phyloP scores from a whole-genome alignment of 1,139 yeast genomes.

The Scheffersomyces lignicola region DNA sequence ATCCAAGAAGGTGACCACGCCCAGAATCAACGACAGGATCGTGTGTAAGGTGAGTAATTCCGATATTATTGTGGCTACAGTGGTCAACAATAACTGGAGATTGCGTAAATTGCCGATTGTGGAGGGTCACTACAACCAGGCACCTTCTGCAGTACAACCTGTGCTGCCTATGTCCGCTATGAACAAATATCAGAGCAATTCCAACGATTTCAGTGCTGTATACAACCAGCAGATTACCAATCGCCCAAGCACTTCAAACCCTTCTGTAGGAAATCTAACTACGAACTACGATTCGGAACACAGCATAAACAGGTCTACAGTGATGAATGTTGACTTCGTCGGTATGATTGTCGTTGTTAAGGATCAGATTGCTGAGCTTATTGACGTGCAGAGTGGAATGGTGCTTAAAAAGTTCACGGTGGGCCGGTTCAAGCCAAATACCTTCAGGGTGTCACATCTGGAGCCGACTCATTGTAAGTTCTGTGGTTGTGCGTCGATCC shows the following conservation, averaged over 20 bases:
- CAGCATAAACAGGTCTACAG: constrained; percentile 23
- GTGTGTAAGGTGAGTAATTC: constrained; percentile 51
- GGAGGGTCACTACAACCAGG: constrained; percentile 46
- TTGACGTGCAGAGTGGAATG: constrained; percentile 82
- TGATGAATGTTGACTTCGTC: constrained; percentile 60
- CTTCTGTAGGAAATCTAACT: constrained; percentile 2
- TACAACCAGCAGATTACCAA: constrained; percentile 4
- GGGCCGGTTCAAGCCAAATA: constrained; percentile 60
- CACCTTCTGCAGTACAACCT: constrained; percentile 8
- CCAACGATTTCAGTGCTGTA: constrained; percentile 18
- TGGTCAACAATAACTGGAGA: constrained; percentile 67
- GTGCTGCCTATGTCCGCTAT: background rate
- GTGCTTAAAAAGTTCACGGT: constrained; percentile 53
- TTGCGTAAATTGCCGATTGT: constrained; percentile 50
- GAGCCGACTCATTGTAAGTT: constrained; percentile 87
- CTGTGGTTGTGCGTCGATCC: constrained; percentile 85
- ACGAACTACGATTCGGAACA: constrained; percentile 5
- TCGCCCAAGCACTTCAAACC: background rate
- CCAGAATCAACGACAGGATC: constrained; percentile 73
- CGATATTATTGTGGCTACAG: constrained; percentile 61
- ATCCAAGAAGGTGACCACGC: constrained; percentile 61
- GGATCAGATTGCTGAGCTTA: constrained; percentile 56
- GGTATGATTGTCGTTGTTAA: constrained; percentile 68
- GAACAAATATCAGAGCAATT: background rate
- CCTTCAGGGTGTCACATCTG: constrained; percentile 71